These are phyloP conservation scores for Cyclotella cryptica DNA, from an alignment of 108 stramenopile genomes.

Conservation along the genomic window DNA sequence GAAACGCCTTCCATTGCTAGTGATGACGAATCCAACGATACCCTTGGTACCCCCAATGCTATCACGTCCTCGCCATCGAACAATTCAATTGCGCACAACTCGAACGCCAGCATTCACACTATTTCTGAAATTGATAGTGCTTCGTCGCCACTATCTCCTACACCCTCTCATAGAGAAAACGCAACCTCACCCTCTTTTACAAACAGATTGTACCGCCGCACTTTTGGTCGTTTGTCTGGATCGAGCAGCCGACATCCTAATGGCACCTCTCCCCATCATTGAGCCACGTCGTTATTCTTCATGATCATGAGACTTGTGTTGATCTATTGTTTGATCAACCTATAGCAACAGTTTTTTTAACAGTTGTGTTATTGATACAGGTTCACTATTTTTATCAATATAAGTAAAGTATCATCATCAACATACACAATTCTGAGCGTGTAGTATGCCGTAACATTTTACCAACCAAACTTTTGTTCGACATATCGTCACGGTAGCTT, in stretches of 20 bases:
- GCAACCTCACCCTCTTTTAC: conserved; percentile 29
- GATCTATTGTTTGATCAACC: too few relatives aligned
- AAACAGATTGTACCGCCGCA: conserved; percentile 42
- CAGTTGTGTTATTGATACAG: too few relatives aligned
- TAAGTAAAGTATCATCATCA: too few relatives aligned
- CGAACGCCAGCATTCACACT: conserved; percentile 1
- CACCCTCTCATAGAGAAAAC: conserved; percentile 9
- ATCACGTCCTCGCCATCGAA: neutral
- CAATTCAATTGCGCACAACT: neutral
- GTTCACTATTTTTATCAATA: too few relatives aligned
- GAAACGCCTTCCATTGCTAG: neutral
- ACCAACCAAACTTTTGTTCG: too few relatives aligned
- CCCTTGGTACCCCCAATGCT: neutral
- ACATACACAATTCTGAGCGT: too few relatives aligned
- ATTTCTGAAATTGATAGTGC: conserved; percentile 40
- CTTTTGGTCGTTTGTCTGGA: conserved; percentile 41
- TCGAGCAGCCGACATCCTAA: conserved; percentile 5
- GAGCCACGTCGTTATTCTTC: too few relatives aligned
- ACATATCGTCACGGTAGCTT: too few relatives aligned
- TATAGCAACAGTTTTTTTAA: too few relatives aligned
- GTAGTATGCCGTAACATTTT: too few relatives aligned
- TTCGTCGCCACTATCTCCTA: neutral
- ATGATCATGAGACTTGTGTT: too few relatives aligned
- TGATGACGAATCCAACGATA: neutral
- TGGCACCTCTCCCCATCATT: conserved; percentile 1